These are phyloP conservation scores for Candida ponderosae DNA, from an alignment of 805 yeast genomes.

Conservation along the genomic window DNA sequence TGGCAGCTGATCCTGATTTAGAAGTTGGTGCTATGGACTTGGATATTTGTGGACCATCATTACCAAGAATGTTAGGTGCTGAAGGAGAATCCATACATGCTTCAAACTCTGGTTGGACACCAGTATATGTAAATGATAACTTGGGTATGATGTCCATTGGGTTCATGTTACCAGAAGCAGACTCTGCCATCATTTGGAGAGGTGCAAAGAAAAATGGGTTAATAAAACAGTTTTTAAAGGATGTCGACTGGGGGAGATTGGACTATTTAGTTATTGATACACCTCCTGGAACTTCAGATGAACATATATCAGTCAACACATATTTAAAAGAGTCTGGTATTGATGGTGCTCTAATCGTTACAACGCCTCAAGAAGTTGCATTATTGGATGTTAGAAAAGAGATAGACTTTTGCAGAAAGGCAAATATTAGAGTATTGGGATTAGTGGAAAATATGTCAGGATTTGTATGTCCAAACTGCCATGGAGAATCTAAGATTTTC, in stretches of 20 bases:
- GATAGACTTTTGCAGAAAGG: constrained; percentile 89
- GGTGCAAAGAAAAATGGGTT: constrained; percentile 93
- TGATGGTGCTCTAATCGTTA: constrained; percentile 91
- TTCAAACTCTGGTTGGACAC: constrained; percentile 92
- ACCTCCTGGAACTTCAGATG: constrained; percentile 98
- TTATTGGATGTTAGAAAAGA: constrained; percentile 92
- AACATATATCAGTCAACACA: constrained; percentile 83
- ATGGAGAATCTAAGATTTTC: constrained; percentile 84
- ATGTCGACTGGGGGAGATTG: constrained; percentile 88
- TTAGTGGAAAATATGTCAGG: constrained; percentile 98
- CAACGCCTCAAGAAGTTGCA: constrained; percentile 98
- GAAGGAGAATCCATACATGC: constrained; percentile 80
- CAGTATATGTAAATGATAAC: constrained; percentile 92
- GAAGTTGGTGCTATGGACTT: constrained; percentile 97
- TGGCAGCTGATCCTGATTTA: constrained; percentile 55
- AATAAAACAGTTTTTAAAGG: constrained; percentile 88
- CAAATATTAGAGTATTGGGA: constrained; percentile 79
- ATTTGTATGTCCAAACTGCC: constrained; percentile 92
- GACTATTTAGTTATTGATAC: constrained; percentile 91
- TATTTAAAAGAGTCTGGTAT: constrained; percentile 85
- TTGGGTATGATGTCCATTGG: constrained; percentile 93
- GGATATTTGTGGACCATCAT: constrained; percentile 96
- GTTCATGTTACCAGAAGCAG: constrained; percentile 88
- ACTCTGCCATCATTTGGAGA: constrained; percentile 94
- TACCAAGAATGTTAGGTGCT: constrained; percentile 92